Conservation (phyloP, 768 basidiomycete genomes). For the Tylopilus felleus region DNA sequence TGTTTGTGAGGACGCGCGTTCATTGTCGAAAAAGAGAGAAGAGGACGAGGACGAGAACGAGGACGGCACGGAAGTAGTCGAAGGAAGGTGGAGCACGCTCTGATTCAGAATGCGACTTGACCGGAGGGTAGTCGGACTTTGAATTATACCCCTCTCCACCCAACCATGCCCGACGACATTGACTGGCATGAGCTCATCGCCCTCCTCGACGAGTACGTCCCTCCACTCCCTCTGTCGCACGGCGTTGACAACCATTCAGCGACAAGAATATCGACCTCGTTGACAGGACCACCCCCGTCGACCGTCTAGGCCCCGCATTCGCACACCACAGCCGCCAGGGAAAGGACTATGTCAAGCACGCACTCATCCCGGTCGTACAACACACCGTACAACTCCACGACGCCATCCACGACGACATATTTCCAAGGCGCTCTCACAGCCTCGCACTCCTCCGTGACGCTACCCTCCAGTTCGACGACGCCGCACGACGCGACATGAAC, state of each 20-base stretch:
- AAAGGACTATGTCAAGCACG: constrained; percentile 31
- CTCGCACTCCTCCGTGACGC: constrained; percentile 53
- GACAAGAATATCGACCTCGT: constrained; percentile 38
- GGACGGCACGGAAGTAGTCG: constrained; percentile 1
- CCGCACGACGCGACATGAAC: constrained; percentile 42
- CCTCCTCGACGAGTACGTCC: constrained; percentile 26
- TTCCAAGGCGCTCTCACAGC: constrained; percentile 35
- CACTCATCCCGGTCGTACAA: constrained; percentile 35
- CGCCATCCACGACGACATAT: constrained; percentile 32
- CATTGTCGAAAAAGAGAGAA: constrained; percentile 37
- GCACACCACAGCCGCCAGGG: constrained; percentile 28
- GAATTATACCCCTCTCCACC: constrained; percentile 11
- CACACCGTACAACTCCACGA: constrained; percentile 37
- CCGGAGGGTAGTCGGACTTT: constrained; percentile 18
- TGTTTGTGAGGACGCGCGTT: constrained; percentile 81
- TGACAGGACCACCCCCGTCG: constrained; percentile 44
- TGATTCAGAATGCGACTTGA: background rate
- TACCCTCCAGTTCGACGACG: constrained; percentile 50
- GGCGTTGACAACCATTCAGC: constrained; percentile 22
- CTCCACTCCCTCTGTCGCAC: background rate
- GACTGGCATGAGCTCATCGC: constrained; percentile 29
- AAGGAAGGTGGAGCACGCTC: too few relatives aligned
- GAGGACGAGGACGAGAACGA: background rate
- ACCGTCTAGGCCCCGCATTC: constrained; percentile 42
- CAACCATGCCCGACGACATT: constrained; percentile 11